Evolutionary conservation across 352 stramenopile genomes (phyloP), one percentile per base, ranked within the genome.

Genomic region (Pythium rishiriense): DNA sequence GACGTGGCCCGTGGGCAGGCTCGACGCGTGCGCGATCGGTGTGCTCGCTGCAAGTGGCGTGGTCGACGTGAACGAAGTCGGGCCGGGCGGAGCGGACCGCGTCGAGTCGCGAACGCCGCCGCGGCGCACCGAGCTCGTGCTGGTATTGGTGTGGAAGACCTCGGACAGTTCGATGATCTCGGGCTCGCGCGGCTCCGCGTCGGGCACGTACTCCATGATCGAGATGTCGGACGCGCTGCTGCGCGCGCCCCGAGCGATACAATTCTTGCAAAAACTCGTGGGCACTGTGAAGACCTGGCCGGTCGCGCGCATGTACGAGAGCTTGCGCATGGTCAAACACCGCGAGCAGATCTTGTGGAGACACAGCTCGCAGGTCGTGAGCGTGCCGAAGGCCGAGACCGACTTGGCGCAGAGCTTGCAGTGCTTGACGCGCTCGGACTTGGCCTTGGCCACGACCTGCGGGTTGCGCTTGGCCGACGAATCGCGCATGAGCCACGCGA

Each of bases 241-340:
- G 21, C 59, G 49, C 31, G 63, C 69, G 45, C 59, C 72, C 8
- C 49, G 41, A 4, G 64, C 50, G 35, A 73, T 59, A 39, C 72
- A 79, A 19, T 56, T 72, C 54, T 76, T 74, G 47, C 72, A 79
- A 21, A 79, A 75, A 9, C 50, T 45, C 2, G 58, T 68, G 12
- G 68, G 42, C 12, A 70, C 45, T 1, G 62, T 55, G 22, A 75
- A 48, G 17, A 75, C 48, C 22, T 39, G 51, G 22, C 50, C 46
- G 7, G 41, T 56, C n/a, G 37, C 48, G 28, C 51, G 52, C 22
- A 76, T 65, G 45, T 68, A 76, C 31, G 47, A 59, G 29, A 79
- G 65, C 51, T 66, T 66, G 29, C 68, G 68, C 21, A 28, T 55
- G 26, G 67, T 57, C 7, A 68, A 65, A 25, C 72, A 79, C n/a